phyloP scores from a whole-genome alignment of 176 grass and related monocot genomes.

The Tillandsia fasciculata region DNA sequence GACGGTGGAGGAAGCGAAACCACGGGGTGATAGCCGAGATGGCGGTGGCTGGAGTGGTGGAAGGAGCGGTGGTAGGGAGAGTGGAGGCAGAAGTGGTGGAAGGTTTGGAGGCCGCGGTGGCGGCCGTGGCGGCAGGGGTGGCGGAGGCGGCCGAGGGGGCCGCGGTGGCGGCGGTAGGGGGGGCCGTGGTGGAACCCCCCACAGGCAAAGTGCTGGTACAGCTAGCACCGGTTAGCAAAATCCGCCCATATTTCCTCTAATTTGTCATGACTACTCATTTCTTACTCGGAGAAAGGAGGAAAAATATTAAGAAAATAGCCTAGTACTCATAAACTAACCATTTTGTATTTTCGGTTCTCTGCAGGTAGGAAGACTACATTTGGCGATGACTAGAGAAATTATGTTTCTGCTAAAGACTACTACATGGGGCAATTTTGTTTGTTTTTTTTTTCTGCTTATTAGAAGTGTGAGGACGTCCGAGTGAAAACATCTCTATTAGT shows the following conservation, averaged over 20 bases:
- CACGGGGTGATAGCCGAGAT: conserved; percentile 23
- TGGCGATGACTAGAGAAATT: conserved; percentile 23
- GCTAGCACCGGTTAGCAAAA: conserved; percentile 42
- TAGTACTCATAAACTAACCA: background rate
- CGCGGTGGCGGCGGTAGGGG: conserved; percentile 21
- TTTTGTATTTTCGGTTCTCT: background rate
- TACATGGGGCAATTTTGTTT: background rate
- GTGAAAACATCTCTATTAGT: background rate
- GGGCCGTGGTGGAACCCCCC: conserved; percentile 26
- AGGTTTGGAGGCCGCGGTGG: conserved; percentile 20
- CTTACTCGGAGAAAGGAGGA: background rate
- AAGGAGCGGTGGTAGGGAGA: conserved; percentile 13
- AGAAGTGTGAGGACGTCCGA: background rate
- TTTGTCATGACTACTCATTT: background rate
- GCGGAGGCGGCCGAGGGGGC: conserved; percentile 23
- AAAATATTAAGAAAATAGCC: background rate
- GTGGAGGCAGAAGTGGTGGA: conserved; percentile 27
- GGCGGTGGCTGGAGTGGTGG: conserved; percentile 30
- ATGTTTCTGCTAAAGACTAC: background rate
- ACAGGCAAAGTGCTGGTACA: conserved; percentile 36
- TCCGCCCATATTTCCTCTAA: background rate
- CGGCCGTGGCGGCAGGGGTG: conserved; percentile 20
- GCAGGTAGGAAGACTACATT: conserved; percentile 80
- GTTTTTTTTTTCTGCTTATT: background rate
- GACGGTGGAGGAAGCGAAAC: conserved; percentile 54